phyloP scores from a whole-genome alignment of 192 early-diverging fungal genomes.

The Coemansia sp. region DNA sequence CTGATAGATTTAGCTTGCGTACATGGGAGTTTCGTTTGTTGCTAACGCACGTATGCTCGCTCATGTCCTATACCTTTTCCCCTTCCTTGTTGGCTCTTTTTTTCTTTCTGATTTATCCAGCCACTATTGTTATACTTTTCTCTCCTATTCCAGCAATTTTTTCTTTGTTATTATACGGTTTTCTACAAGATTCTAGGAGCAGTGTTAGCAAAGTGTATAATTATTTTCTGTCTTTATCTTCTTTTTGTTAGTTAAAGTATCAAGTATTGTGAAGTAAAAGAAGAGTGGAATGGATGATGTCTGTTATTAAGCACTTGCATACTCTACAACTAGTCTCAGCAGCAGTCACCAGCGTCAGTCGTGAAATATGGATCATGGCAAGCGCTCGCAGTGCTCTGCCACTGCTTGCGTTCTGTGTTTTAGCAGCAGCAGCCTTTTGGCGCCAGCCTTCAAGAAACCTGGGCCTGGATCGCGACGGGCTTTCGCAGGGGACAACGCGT shows the following conservation, averaged over 20 bases:
- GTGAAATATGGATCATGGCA: constrained; percentile 22
- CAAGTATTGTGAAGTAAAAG: constrained; percentile 1
- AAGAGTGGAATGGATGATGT: constrained; percentile 5
- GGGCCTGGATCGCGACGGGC: not conserved
- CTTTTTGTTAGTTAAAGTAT: not conserved
- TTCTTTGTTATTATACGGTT: not conserved
- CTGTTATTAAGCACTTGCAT: constrained; percentile 7
- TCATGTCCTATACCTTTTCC: constrained; percentile 1
- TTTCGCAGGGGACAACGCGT: not conserved
- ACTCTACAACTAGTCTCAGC: constrained; percentile 3
- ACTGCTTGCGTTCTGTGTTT: constrained; percentile 6
- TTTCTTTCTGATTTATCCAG: constrained; percentile 10
- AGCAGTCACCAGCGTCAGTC: constrained; percentile 2
- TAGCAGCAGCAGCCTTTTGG: constrained; percentile 5
- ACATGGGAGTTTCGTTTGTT: not conserved
- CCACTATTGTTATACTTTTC: constrained; percentile 6
- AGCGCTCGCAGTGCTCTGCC: constrained; percentile 20
- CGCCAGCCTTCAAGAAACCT: not conserved
- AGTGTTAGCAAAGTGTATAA: not conserved
- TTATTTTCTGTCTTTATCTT: not conserved
- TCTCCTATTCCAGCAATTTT: not conserved
- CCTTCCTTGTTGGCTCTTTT: not conserved
- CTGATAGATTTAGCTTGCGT: not conserved
- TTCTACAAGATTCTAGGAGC: not conserved
- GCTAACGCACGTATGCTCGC: not conserved